phyloP scores from a whole-genome alignment of 345 rosid species.

The Cardamine occulta region DNA sequence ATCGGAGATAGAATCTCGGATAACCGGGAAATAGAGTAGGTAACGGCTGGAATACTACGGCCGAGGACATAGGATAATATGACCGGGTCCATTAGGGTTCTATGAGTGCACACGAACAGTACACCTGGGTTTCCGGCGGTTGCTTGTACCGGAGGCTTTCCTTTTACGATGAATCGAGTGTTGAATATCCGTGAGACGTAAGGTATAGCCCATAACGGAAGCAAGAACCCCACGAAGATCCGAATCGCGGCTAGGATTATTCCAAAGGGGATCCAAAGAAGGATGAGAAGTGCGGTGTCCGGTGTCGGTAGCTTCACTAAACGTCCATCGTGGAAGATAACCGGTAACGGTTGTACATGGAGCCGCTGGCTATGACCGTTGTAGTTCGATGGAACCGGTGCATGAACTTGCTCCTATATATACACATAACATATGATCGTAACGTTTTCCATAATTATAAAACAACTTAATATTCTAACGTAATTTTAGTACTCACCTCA shows the following conservation, averaged over 20 bases:
- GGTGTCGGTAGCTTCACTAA: conserved; percentile 83
- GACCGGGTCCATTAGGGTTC: conserved; percentile 94
- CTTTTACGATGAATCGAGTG: conserved; percentile 65
- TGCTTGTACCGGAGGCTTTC: conserved; percentile 68
- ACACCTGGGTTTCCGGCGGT: conserved; percentile 55
- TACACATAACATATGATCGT: background rate
- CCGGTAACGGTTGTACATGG: conserved; percentile 65
- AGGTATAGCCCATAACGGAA: conserved; percentile 72
- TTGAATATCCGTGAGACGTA: conserved; percentile 59
- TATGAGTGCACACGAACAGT: conserved; percentile 86
- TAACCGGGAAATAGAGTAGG: conserved; percentile 78
- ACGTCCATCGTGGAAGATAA: conserved; percentile 94
- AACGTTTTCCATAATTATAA: too few relatives aligned
- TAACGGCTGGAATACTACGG: conserved; percentile 86
- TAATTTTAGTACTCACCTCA: conserved; percentile 48
- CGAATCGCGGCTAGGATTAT: conserved; percentile 63
- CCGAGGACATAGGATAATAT: conserved; percentile 68
- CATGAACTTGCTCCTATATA: conserved; percentile 60
- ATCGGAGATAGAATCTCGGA: conserved; percentile 88
- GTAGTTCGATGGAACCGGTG: conserved; percentile 48
- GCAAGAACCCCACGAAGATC: conserved; percentile 50
- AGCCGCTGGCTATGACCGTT: conserved; percentile 29
- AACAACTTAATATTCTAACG: too few relatives aligned
- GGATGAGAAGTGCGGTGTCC: conserved; percentile 63
- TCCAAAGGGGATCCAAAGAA: conserved; percentile 88